Evolutionary conservation across 345 rosid genomes (phyloP).

Genomic region (Boechera retrofracta): DNA sequence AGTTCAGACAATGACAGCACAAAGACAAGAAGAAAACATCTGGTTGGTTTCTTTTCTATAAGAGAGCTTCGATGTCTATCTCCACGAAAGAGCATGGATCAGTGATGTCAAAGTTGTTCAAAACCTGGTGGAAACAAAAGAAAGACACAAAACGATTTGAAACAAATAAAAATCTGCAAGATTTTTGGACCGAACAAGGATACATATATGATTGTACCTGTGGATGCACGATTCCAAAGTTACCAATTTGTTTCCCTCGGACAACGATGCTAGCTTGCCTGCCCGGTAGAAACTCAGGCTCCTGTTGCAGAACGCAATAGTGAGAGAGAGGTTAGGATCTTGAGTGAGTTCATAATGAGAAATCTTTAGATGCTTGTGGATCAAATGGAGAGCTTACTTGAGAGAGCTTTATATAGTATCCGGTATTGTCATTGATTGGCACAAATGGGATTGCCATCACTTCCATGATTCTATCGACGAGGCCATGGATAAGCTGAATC

Average conservation of each 20-base stretch:
- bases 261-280: conserved; percentile 85
- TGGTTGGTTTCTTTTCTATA: conserved; percentile 31
- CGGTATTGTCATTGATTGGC: conserved; percentile 55
- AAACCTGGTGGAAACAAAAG: conserved; percentile 53
- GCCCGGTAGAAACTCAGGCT: conserved; percentile 77
- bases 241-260: conserved; percentile 73
- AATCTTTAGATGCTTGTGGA: background rate
- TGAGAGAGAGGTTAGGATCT: conserved; percentile 1
- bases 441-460: conserved; percentile 74
- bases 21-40: conserved; percentile 4
- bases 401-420: conserved; percentile 66
- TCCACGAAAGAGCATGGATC: conserved; percentile 88
- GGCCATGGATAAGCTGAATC: conserved; percentile 83
- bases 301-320: conserved; percentile 49
- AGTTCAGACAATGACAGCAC: background rate
- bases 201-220: conserved; percentile 53
- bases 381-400: conserved; percentile 55
- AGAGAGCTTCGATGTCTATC: conserved; percentile 58
- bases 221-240: conserved; percentile 89
- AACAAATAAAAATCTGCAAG: background rate
- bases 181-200: background rate
- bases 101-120: conserved; percentile 73
- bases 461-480: conserved; percentile 92
- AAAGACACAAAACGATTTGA: background rate
- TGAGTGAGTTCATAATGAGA: background rate